Evolutionary conservation across 768 basidiomycete species (phyloP), one percentile per base, ranked within the genome.

Genomic region (Mycena latifolia): DNA sequence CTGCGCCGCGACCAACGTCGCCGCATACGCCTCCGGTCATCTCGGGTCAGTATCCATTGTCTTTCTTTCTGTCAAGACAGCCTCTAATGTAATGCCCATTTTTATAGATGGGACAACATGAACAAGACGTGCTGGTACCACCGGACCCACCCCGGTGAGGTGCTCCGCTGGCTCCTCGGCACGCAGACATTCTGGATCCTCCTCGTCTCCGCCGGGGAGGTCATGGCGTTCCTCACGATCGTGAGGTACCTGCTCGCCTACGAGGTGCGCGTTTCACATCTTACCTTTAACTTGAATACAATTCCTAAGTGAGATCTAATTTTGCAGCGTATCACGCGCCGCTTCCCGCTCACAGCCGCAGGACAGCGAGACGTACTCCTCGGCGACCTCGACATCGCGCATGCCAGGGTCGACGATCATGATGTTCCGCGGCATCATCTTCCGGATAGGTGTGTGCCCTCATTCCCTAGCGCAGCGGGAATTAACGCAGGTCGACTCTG

Each of bases 31-130:
- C 14, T 12, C 48, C 12, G 51, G 51, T 3, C 29, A 29, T 14
- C 35, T 24, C 43, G 63, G 54, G 62, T 55, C 4, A n/a, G 50
- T 31, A 20, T n/a, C n/a, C n/a, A n/a, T n/a, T n/a, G n/a, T n/a
- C n/a, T 20, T 18, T 33, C 20, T 24, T 51, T 17, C 18, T n/a
- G 15, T 10, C 14, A 6, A 9, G 24, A 25, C 14, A 3, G n/a
- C n/a, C n/a, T n/a, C n/a, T 3, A 54, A 31, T 24, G 35, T 55
- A 14, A 51, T 31, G 17, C 6, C 35, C 15, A 14, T 22, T 24
- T 3, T 15, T 37, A 37, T 37, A 37, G 37, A 37, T 37, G 53
- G 46, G 5, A 27, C 24, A 11, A 5, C 5, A 14, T 24, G 24
- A 47, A 24, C 24, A 5, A 27, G 24, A 47, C 25, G 24, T 47